Base-by-base conservation (phyloP, 2,329 filamentous ascomycete species). In the Fusarium sp. region DNA sequence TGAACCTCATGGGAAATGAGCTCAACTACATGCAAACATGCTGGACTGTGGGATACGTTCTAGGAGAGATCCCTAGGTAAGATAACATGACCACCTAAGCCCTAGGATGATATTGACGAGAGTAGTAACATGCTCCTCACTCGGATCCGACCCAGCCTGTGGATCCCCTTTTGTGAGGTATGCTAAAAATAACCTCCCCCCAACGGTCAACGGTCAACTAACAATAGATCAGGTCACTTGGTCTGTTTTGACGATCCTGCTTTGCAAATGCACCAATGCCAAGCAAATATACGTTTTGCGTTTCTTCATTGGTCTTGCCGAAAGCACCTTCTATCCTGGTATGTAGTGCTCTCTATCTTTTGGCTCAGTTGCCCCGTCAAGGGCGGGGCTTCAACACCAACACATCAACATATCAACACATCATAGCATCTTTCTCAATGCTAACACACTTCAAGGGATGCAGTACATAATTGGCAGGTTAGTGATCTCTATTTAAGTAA, bases 11-110 rank as follows among this genome's bases (percentile, higher is more conserved):
- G 39, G 79, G 79, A 0, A 80, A 81, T 2, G 75, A 80, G 59
- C 82, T 91, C 23, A 90, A 91, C 69, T 88, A 90, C 32, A 80
- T 85, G 76, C 80, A 81, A 66, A 86, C 88, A 0, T 86, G 85
- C 34, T 92, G 89, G 86, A 91, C 88, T 0, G 84, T 89, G 0
- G 91, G 91, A 32, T 92, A 92, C 73, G 87, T 90, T 0, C 81
- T 92, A 77, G 83, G 83, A 0, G 81, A 85, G 39, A 79, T 82
- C 39, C 82, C 83, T 2, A 81, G 77, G 79, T 77, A 68, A 23
- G 58, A 13, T 4, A 1, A 4, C 3, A 2, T 18, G 0, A 14
- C 14, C 1, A 1, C 14, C 14, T 27, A 18, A 6, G 14, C 8
- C 4, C 6, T 18, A 13, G 1, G 1, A 32, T n/a, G 18, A 20